phyloP scores from a whole-genome alignment of 345 rosid genomes.

The Citrus inodora region DNA sequence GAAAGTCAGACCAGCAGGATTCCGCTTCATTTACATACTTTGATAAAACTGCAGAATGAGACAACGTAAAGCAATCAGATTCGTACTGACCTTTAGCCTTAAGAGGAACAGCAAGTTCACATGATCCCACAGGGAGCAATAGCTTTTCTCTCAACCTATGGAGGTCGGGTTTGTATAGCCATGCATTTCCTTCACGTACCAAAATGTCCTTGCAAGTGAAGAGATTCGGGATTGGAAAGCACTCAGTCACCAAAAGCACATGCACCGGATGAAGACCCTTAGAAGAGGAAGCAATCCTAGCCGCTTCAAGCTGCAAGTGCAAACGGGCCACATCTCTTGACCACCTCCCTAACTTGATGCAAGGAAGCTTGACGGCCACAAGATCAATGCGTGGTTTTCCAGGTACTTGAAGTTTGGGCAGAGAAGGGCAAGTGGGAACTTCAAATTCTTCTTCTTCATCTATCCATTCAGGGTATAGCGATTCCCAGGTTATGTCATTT shows the following conservation, averaged over 20 bases:
- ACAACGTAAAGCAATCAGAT: slow-evolving; percentile 4
- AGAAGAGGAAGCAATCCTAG: slow-evolving; percentile 71
- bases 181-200: slow-evolving; percentile 47
- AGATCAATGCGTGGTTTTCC: slow-evolving; percentile 77
- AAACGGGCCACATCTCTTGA: slow-evolving; percentile 80
- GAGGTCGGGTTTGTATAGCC: slow-evolving; percentile 76
- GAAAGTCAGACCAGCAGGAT: not conserved
- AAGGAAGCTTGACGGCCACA: slow-evolving; percentile 76
- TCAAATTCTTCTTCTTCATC: slow-evolving; percentile 87
- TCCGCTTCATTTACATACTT: slow-evolving; percentile 2
- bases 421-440: slow-evolving; percentile 75
- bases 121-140: slow-evolving; percentile 79
- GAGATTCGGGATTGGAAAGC: slow-evolving; percentile 76
- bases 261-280: slow-evolving; percentile 71
- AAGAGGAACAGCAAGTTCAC: slow-evolving; percentile 84
- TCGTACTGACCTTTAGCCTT: slow-evolving; percentile 65
- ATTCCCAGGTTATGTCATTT: slow-evolving; percentile 66
- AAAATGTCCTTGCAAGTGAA: slow-evolving; percentile 76
- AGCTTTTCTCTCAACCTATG: slow-evolving; percentile 58
- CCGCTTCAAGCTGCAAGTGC: slow-evolving; percentile 84
- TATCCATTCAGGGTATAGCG: slow-evolving; percentile 87
- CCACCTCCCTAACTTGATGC: slow-evolving; percentile 62
- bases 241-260: slow-evolving; percentile 63
- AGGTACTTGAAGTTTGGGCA: slow-evolving; percentile 63
- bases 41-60: not conserved